Base-by-base conservation (phyloP, 2,329 filamentous ascomycete genomes). In the Trichophyton mentagrophytes region DNA sequence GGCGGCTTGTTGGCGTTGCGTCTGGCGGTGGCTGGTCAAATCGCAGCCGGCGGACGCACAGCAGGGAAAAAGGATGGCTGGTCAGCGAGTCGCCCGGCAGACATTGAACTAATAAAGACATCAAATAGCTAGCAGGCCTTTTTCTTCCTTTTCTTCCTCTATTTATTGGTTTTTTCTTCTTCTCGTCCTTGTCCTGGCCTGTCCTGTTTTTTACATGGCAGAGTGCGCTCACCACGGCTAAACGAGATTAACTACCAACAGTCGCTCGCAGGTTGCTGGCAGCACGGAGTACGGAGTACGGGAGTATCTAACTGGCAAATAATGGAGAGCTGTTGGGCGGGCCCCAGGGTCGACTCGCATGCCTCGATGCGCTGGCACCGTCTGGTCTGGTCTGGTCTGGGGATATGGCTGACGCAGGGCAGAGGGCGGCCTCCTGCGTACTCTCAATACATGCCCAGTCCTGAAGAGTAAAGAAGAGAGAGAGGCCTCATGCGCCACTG, bases 11-110 rank as follows among this genome's bases (percentile, higher is more conserved):
- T 22, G 17, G 22, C 20, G 22, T 3, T 53, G 11, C 13, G 4
- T 33, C 22, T 38, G 58, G 60, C 33, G 58, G 61, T 63, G 61
- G 61, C 61, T 63, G 61, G 61, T 63, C 61, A 30, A 63, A 61
- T 63, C 42, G 60, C 33, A 55, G 47, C 30, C 40, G 4, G 38
- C 25, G 22, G 53, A 51, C 30, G 55, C 13, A 44, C 3, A 44
- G n/a, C 17, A 44, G n/a, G 53, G 33, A 62, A 62, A 51, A 20
- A 15, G 33, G 59, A 62, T 59, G 61, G 59, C 59, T 63, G 59
- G 62, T 40, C n/a, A 38, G 33, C 13, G 55, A 60, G 25, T n/a
- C 38, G n/a, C 25, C 13, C 33, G 15, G 13, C 51, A 58, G 49
- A 49, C 17, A 20, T 20, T 15, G 40, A n/a, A n/a, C 40, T 27